These are phyloP conservation scores for Salix caprea DNA, from an alignment of 345 rosid species.

Conservation along the genomic window DNA sequence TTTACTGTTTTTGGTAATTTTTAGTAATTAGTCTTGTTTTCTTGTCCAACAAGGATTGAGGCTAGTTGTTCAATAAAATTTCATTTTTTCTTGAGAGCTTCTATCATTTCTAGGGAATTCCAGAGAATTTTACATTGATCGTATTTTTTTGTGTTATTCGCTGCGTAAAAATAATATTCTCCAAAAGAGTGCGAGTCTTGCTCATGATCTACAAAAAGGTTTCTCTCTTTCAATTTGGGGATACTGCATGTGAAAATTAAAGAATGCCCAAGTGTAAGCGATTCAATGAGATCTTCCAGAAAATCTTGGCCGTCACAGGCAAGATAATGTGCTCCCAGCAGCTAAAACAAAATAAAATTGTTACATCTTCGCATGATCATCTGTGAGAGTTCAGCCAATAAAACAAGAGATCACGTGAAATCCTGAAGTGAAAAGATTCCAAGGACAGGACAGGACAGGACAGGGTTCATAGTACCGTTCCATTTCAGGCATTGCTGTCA, in stretches of 20 bases:
- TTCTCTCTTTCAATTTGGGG: not conserved
- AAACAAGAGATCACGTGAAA: not conserved
- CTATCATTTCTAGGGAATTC: no score
- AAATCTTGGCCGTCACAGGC: not conserved
- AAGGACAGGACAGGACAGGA: not conserved
- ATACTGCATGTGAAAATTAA: not conserved
- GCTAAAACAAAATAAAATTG: not conserved
- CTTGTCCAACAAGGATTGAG: no score
- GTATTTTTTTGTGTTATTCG: no score
- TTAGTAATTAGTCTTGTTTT: no score
- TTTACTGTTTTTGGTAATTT: no score
- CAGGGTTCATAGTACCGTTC: not conserved
- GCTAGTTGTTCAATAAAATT: no score
- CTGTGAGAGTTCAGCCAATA: not conserved
- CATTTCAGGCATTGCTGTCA: not conserved
- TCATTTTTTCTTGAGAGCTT: no score
- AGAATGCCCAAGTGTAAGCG: not conserved
- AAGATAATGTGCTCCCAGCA: not conserved
- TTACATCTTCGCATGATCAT: not conserved
- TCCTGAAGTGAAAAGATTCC: not conserved
- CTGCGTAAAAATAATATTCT: not conserved
- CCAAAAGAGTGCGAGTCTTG: not conserved
- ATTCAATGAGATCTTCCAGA: no score
- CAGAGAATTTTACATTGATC: no score
- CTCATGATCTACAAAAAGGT: not conserved